Evolutionary conservation across 1,284 basidiomycete species (phyloP), one percentile per base, ranked within the genome.

Genomic region (Ustilago shanxiensis): DNA sequence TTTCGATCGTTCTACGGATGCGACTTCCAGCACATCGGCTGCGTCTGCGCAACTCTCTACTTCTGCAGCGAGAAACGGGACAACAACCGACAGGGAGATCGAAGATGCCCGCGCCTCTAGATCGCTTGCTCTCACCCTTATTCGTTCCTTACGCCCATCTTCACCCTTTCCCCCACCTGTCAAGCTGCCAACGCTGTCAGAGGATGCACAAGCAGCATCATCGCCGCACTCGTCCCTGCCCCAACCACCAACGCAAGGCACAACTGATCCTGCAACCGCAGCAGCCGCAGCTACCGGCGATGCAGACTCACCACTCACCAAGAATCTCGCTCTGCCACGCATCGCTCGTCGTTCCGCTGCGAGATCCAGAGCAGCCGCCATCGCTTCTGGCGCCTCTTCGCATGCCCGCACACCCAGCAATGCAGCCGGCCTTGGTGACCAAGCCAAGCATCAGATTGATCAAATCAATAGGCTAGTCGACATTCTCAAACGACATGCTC

Each of bases 401-500:
- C 80, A 81, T 41, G 69, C 64, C 1, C 63, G 80, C 20, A 81
- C 80, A 3, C 79, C 80, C 0, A 77, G 77, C 67, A 73, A 82
- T 39, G 79, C 72, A 14, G 52, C 62, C 16, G 80, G 79, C 11
- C 72, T 81, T 20, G 79, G 67, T 18, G 76, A 79, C 20, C 64
- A 72, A n/a, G 53, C 78, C 31, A 71, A 71, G 55, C 67, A 71
- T 22, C 69, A 72, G 37, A 74, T 80, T 28, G 68, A 77, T 14
- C 67, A 69, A 33, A 72, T 95, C 90, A 89, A 89, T 5, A 90
- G 89, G 66, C 87, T 97, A 2, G 91, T 91, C 26, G 88, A 88
- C 29, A 89, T 93, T 50, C 87, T 97, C n/a, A 91, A 91, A 80
- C 89, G 91, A 28, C 92, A 91, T 78, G 86, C 94, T 31, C 90